Evolutionary conservation across 2,329 filamentous ascomycete species (phyloP).

Genomic region (Fusarium sublunatum): DNA sequence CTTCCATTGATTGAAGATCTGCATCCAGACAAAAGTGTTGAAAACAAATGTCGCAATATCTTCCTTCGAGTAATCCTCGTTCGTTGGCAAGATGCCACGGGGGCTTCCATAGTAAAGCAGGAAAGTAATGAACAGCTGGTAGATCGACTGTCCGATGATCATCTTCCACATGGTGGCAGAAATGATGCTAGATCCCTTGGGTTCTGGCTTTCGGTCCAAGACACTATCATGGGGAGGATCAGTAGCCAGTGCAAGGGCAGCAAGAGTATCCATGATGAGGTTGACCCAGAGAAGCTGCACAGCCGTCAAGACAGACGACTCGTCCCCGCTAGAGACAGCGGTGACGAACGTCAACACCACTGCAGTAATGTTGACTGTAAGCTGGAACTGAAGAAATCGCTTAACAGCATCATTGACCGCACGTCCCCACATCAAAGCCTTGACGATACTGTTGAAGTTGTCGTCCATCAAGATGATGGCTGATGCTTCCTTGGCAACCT

Average conservation of each 20-base stretch:
- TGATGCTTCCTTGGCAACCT: slow-evolving; percentile 86
- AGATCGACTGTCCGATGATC: slow-evolving; percentile 93
- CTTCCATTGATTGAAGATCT: slow-evolving; percentile 99
- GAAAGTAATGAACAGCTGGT: slow-evolving; percentile 84
- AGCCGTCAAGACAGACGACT: slow-evolving; percentile 82
- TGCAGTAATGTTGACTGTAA: slow-evolving; percentile 92
- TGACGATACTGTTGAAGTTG: slow-evolving; percentile 88
- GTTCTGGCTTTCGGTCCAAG: slow-evolving; percentile 77
- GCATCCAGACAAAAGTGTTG: slow-evolving; percentile 99
- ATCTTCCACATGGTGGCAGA: slow-evolving; percentile 99
- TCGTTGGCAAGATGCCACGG: slow-evolving; percentile 52
- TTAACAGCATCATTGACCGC: slow-evolving; percentile 83
- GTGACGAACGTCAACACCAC: slow-evolving; percentile 89
- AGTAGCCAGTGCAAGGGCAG: slow-evolving; percentile 87
- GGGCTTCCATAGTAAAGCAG: slow-evolving; percentile 81
- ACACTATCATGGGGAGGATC: slow-evolving; percentile 88
- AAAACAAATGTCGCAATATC: slow-evolving; percentile 87
- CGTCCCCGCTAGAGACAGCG: slow-evolving; percentile 75
- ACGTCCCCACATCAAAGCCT: slow-evolving; percentile 83
- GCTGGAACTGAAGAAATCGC: slow-evolving; percentile 80
- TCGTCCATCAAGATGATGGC: slow-evolving; percentile 90
- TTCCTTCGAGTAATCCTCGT: slow-evolving; percentile 56
- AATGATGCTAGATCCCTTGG: slow-evolving; percentile 71
- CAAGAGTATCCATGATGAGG: slow-evolving; percentile 96
- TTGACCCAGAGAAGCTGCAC: slow-evolving; percentile 97